Evolutionary conservation across 2,329 filamentous ascomycete species (phyloP).

Genomic region (Gaeumannomyces tritici): DNA sequence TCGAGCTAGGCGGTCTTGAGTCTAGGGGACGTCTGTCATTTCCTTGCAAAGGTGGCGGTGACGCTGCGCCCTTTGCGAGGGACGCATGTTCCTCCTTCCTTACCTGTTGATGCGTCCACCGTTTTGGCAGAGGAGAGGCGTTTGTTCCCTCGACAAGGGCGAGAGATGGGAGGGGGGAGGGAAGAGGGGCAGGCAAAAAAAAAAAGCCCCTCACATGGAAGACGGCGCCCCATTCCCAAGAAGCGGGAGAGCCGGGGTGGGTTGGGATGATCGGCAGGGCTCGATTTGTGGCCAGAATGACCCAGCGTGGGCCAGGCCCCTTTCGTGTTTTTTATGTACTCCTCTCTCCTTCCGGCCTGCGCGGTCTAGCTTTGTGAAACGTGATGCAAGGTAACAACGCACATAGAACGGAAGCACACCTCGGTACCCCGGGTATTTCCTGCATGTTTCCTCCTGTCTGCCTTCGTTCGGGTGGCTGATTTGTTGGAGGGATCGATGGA

Average conservation of each 20-base stretch:
- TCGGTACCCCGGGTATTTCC: not conserved
- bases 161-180: not conserved
- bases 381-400: not conserved
- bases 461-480: not conserved
- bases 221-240: not conserved
- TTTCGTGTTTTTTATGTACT: not conserved
- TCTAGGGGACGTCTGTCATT: not conserved
- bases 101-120: not conserved
- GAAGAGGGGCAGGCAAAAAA: not conserved
- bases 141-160: too few relatives aligned
- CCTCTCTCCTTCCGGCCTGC: too few relatives aligned
- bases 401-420: not conserved
- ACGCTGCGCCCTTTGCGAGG: not conserved
- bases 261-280: not conserved
- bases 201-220: not conserved
- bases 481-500: not conserved
- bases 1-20: not conserved
- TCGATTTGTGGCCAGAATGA: not conserved
- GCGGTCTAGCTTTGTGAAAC: not conserved
- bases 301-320: not conserved
- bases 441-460: not conserved
- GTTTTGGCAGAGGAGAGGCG: not conserved
- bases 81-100: not conserved
- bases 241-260: not conserved
- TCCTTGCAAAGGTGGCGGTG: too few relatives aligned